These are phyloP conservation scores for Sclerotinia borealis DNA, from an alignment of 2,329 filamentous ascomycete species.

Conservation along the genomic window DNA sequence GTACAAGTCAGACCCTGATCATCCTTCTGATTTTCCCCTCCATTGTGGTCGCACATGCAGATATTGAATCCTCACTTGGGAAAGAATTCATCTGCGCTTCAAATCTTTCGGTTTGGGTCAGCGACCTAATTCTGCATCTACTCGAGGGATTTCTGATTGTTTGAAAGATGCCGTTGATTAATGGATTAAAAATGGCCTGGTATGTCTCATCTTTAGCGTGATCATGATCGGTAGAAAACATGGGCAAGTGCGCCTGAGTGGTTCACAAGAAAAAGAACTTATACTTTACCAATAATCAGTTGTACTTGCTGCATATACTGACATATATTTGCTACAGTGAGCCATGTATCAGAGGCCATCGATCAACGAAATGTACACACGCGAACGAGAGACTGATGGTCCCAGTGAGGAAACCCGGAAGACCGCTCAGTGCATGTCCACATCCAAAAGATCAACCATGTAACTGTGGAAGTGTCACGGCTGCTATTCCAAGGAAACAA, in stretches of 20 bases:
- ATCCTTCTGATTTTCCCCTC: neutral
- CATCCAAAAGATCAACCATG: constrained; percentile 48
- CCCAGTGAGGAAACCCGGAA: constrained; percentile 65
- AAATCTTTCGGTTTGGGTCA: constrained; percentile 15
- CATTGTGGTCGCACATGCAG: constrained; percentile 17
- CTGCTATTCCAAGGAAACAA: constrained; percentile 54
- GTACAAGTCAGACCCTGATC: neutral
- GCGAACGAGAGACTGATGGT: constrained; percentile 61
- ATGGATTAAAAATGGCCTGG: constrained; percentile 70
- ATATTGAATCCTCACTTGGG: constrained; percentile 8
- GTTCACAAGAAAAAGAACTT: neutral
- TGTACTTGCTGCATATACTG: constrained; percentile 12
- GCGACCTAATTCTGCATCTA: constrained; percentile 15
- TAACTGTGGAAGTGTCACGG: constrained; percentile 58
- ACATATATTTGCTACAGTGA: constrained; percentile 41
- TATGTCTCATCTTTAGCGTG: constrained; percentile 37
- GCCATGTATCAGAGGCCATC: constrained; percentile 70
- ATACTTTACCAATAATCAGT: neutral
- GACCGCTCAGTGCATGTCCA: constrained; percentile 63
- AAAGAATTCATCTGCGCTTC: constrained; percentile 21
- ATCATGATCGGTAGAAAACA: neutral
- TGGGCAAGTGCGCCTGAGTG: neutral
- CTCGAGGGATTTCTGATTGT: neutral
- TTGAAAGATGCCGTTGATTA: constrained; percentile 57
- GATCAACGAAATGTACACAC: constrained; percentile 70